A percentile compares a stretch with the other conserved stretches of the same genome.
Evolutionary conservation across 163 green algal genomes (phyloP).

Genomic region (Botryococcus braunii): DNA sequence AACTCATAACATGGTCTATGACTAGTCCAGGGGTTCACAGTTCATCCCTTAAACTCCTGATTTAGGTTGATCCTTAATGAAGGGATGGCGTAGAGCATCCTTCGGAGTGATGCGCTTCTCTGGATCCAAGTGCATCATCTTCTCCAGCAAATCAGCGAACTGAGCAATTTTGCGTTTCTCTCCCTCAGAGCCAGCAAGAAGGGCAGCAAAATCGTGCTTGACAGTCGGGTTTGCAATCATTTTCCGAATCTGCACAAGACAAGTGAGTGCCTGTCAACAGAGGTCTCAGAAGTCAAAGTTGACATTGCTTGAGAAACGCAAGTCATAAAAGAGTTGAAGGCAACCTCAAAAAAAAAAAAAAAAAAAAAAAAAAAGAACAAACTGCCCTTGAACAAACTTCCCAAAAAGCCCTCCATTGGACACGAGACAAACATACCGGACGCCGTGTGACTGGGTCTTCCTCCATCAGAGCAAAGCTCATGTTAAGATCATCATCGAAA

Average conservation of each 20-base stretch:
- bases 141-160: conserved; percentile 79
- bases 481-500: conserved; percentile 81
- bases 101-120: conserved; percentile 76
- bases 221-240: conserved; percentile 60
- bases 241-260: conserved; percentile 43
- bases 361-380: no score
- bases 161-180: conserved; percentile 28
- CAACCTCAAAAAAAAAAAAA: no score
- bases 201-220: conserved; percentile 54
- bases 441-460: conserved; percentile 79
- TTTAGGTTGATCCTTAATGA: conserved; percentile 59
- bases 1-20: no score
- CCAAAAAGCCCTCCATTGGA: no score
- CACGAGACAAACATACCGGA: conserved; percentile 58
- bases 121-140: conserved; percentile 77
- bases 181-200: conserved; percentile 40
- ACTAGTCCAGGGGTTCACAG: no score
- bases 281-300: no score
- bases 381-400: no score
- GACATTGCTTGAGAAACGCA: no score
- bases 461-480: conserved; percentile 76
- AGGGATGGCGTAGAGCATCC: conserved; percentile 73
- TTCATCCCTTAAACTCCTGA: no score
- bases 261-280: no score
- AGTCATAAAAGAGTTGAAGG: no score